Evolutionary conservation across 805 yeast genomes (phyloP), one percentile per base, ranked within the genome.

Genomic region (Spathaspora boniae): DNA sequence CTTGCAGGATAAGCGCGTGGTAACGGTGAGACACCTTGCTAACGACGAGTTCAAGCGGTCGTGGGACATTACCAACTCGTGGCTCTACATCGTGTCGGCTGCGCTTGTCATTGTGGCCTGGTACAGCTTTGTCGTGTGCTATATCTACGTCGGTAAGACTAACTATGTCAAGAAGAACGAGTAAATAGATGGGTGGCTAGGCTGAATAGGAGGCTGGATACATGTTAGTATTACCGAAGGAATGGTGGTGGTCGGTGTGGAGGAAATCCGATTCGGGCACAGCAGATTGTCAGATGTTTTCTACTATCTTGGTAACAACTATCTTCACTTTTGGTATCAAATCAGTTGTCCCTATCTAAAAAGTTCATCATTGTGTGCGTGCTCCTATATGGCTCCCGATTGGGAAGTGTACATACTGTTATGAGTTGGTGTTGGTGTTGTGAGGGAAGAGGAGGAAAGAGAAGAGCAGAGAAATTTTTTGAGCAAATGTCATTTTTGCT

Each of bases 31-130:
- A 59, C 98, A 93, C 60, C 73, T 86, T 51, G 97, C 98, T 41
- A 91, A 89, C 58, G 95, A 93, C 56, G 98, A 94, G 66, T 93
- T 80, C 68, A 80, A 82, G 42, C 78, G 98, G 61, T 82, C 94
- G 29, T 93, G 93, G 91, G 86, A 84, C 42, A 91, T 93, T 51
- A 71, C 95, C 19, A 89, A 89, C 60, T 76, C 97, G 1, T 87
- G 96, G 95, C 87, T 89, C 34, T 93, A 93, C 57, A 62, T 91
- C 42, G 70, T 84, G 16, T 73, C 88, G 32, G 80, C 89, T 11
- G 62, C 60, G 3, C 62, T 80, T 22, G 96, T 94, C 16, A 77
- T 82, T 20, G 50, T 63, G 17, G 84, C 82, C 1, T 93, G 96
- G 94, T 54, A 87, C 30, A 45, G 78, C 18, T 91, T 93, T 56